Evolutionary conservation across 2,329 filamentous ascomycete species (phyloP).

Genomic region (Colletotrichum higginsianum): DNA sequence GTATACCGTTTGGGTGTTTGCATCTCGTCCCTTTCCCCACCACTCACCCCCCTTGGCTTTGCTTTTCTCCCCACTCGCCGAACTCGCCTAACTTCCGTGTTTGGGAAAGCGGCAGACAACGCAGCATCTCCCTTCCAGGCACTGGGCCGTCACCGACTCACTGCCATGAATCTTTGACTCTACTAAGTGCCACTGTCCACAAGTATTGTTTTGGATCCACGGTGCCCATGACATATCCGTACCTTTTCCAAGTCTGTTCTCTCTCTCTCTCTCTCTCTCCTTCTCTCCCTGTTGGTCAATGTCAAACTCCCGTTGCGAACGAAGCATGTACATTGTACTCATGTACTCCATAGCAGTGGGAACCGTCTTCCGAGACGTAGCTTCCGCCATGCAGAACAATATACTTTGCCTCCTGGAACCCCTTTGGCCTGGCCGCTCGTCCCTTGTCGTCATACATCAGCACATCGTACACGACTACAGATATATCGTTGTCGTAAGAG

Average conservation of each 20-base stretch:
- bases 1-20: slow-evolving; percentile 35
- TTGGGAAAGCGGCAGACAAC: slow-evolving; percentile 31
- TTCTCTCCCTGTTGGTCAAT: slow-evolving; percentile 9
- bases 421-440: slow-evolving; percentile 36
- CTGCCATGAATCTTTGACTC: slow-evolving; percentile 14
- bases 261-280: background rate
- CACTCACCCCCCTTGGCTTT: no score
- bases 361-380: background rate
- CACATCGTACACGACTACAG: slow-evolving; percentile 10
- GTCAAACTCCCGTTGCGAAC: slow-evolving; percentile 17
- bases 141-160: background rate
- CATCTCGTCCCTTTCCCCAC: slow-evolving; percentile 20
- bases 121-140: slow-evolving; percentile 1
- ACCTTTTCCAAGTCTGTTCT: background rate
- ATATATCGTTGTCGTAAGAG: slow-evolving; percentile 22
- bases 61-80: slow-evolving; percentile 27
- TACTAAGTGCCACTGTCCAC: background rate
- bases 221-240: slow-evolving; percentile 2
- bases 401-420: slow-evolving; percentile 30
- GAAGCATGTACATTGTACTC: background rate
- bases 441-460: slow-evolving; percentile 16
- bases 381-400: slow-evolving; percentile 14
- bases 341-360: background rate
- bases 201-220: background rate
- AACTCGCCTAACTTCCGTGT: slow-evolving; percentile 37